Percentiles rank a stretch among this genome's conserved stretches.
Conservation (phyloP, 768 basidiomycete genomes). For the Clitopilus passeckerianus region DNA sequence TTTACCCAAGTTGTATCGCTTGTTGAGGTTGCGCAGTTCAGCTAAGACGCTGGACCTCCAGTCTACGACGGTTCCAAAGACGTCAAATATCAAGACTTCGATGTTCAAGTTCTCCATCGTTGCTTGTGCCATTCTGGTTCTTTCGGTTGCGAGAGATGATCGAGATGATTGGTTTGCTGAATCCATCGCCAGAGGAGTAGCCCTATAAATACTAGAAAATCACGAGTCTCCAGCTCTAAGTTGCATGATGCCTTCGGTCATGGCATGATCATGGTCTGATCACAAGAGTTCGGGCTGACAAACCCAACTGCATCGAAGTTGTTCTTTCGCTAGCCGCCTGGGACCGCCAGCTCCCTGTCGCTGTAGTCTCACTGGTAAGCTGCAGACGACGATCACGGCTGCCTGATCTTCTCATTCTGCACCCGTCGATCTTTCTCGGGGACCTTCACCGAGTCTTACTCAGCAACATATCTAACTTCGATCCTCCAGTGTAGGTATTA, state of each 20-base stretch:
- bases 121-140: not conserved
- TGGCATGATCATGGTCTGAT: not conserved
- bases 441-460: not conserved
- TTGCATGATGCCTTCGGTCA: too few relatives aligned
- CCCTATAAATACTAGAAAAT: too few relatives aligned
- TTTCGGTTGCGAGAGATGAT: too few relatives aligned
- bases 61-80: constrained; percentile 48
- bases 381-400: too few relatives aligned
- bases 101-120: constrained; percentile 17
- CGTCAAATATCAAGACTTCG: constrained; percentile 42
- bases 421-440: too few relatives aligned
- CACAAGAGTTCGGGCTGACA: not conserved
- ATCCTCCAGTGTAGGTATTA: not conserved
- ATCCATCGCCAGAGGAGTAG: too few relatives aligned
- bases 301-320: not conserved
- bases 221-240: too few relatives aligned
- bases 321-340: not conserved
- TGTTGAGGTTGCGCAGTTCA: constrained; percentile 24
- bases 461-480: not conserved
- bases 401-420: too few relatives aligned
- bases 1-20: constrained; percentile 1
- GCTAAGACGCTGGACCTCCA: constrained; percentile 30
- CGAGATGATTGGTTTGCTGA: too few relatives aligned
- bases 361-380: not conserved
- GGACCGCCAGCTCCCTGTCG: not conserved